Percentiles rank a stretch among this genome's conserved stretches.
These are phyloP conservation scores for Eucalyptus pumila DNA, from an alignment of 345 rosid species.

Conservation along the genomic window DNA sequence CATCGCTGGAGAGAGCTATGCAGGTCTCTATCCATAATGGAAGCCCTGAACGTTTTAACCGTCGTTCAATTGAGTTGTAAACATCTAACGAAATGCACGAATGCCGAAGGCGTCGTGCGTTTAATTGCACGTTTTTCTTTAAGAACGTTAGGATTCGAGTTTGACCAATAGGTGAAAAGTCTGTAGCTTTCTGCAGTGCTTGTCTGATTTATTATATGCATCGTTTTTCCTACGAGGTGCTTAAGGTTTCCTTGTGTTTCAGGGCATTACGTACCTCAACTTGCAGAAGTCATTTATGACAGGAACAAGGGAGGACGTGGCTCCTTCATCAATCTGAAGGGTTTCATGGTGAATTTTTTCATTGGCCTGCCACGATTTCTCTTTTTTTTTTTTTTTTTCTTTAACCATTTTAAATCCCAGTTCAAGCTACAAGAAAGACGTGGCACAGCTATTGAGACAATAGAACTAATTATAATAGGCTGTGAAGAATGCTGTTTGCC, in stretches of 20 bases:
- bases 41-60: neutral
- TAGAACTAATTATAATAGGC: no score
- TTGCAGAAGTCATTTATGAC: constrained; percentile 50
- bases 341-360: constrained; percentile 41
- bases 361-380: neutral
- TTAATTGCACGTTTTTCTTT: neutral
- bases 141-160: neutral
- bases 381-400: no score
- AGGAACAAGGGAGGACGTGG: constrained; percentile 21
- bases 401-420: neutral
- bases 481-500: neutral
- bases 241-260: neutral
- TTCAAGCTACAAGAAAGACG: neutral
- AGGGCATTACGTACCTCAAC: constrained; percentile 91
- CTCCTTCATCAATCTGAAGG: constrained; percentile 50
- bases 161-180: neutral
- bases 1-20: constrained; percentile 76
- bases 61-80: neutral
- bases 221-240: neutral
- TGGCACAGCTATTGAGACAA: neutral
- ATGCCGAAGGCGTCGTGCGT: neutral
- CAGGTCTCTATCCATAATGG: constrained; percentile 16
- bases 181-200: neutral
- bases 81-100: neutral
- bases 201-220: neutral